These are phyloP conservation scores for Grifola frondosa DNA, from an alignment of 1,284 basidiomycete genomes.

Conservation along the genomic window DNA sequence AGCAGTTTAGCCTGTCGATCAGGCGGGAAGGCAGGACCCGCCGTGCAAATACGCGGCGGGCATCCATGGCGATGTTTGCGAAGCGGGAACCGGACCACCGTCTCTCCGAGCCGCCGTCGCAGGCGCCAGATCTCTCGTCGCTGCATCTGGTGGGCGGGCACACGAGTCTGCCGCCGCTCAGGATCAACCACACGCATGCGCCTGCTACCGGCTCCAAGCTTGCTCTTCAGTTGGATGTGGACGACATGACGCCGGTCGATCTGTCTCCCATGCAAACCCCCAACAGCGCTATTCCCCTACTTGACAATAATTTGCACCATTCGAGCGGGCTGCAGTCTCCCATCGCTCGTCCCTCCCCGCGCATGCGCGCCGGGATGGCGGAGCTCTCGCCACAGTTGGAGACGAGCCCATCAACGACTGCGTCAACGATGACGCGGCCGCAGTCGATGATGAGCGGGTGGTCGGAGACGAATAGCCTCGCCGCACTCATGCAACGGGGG, in stretches of 20 bases:
- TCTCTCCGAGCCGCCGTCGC: constrained; percentile 9
- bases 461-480: constrained; percentile 32
- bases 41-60: constrained; percentile 51
- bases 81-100: constrained; percentile 21
- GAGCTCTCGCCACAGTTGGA: constrained; percentile 6
- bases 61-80: constrained; percentile 23
- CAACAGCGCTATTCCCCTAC: constrained; percentile 22
- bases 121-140: constrained; percentile 5
- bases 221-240: constrained; percentile 7
- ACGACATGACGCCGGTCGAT: constrained; percentile 1
- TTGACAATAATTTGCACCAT: constrained; percentile 4
- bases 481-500: constrained; percentile 26
- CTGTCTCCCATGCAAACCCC: constrained; percentile 13
- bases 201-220: not conserved
- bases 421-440: constrained; percentile 6
- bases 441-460: constrained; percentile 24
- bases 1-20: constrained; percentile 57
- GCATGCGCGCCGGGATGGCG: constrained; percentile 11
- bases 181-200: constrained; percentile 5
- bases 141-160: constrained; percentile 14
- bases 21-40: constrained; percentile 71
- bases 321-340: not conserved
- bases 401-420: constrained; percentile 7
- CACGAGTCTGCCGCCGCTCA: constrained; percentile 9
- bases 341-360: not conserved